A percentile compares a stretch with the other conserved stretches of the same genome.
These are phyloP conservation scores for Albugo laibachii DNA, from an alignment of 352 stramenopile genomes.

Conservation along the genomic window DNA sequence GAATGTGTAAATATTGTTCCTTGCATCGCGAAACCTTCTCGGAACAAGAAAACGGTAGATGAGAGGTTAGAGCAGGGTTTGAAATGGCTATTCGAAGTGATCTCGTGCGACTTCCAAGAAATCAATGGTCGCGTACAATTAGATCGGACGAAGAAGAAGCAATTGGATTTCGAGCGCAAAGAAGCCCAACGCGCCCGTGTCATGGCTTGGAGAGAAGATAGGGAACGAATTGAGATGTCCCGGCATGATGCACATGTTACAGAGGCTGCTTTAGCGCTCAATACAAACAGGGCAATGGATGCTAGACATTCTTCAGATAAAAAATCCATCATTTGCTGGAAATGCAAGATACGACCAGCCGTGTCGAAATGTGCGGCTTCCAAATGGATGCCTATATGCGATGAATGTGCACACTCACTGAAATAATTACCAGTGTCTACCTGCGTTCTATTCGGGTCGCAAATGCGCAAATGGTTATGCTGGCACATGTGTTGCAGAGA, in stretches of 20 bases:
- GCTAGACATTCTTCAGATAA: constrained; percentile 10
- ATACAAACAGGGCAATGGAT: constrained; percentile 2
- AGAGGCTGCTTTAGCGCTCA: background rate
- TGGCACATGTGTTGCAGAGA: no score
- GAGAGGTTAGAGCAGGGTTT: constrained; percentile 40
- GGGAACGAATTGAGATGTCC: constrained; percentile 36
- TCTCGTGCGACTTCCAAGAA: constrained; percentile 24
- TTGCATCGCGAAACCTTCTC: constrained; percentile 38
- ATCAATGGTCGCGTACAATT: constrained; percentile 25
- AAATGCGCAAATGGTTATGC: no score
- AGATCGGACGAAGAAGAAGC: constrained; percentile 35
- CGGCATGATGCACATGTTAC: constrained; percentile 19
- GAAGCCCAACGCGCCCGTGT: constrained; percentile 42
- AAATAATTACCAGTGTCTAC: constrained; percentile 9
- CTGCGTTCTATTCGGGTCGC: no score
- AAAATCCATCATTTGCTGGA: constrained; percentile 39
- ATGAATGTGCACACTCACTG: constrained; percentile 22
- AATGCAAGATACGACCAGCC: constrained; percentile 25
- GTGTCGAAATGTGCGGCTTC: constrained; percentile 62
- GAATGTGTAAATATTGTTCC: constrained; percentile 20
- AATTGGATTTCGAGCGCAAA: constrained; percentile 25
- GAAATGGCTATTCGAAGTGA: constrained; percentile 46
- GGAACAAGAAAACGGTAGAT: constrained; percentile 27
- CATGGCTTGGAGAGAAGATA: constrained; percentile 49
- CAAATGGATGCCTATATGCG: constrained; percentile 75